phyloP scores from a whole-genome alignment of 2,329 filamentous ascomycete genomes.

The Aspergillus viridinutans region DNA sequence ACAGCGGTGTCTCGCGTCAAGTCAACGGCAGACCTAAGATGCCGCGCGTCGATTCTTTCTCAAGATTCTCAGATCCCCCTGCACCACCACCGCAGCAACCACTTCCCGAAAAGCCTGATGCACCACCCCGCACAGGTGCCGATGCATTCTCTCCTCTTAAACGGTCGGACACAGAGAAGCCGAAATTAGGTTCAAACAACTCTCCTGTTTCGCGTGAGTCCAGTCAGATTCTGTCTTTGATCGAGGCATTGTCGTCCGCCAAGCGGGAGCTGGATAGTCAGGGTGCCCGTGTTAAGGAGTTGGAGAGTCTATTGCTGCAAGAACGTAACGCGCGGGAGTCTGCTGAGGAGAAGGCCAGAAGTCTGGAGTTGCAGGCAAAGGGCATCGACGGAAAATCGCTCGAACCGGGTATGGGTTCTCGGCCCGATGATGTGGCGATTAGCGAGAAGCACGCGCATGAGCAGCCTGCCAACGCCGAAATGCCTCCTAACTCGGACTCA shows the following conservation, averaged over 20 bases:
- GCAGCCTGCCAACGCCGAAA: slow-evolving; percentile 7
- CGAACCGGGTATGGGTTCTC: neutral
- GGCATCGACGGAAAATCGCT: slow-evolving; percentile 20
- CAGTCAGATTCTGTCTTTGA: slow-evolving; percentile 76
- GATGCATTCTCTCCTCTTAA: slow-evolving; percentile 58
- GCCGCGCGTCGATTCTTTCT: slow-evolving; percentile 68
- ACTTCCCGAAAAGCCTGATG: slow-evolving; percentile 86
- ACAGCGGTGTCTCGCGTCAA: slow-evolving; percentile 41
- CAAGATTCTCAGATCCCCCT: slow-evolving; percentile 86
- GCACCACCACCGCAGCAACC: slow-evolving; percentile 91
- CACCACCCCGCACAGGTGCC: slow-evolving; percentile 42
- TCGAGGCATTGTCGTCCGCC: slow-evolving; percentile 76
- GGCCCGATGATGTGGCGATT: neutral
- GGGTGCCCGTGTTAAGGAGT: slow-evolving; percentile 69
- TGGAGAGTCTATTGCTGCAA: slow-evolving; percentile 72
- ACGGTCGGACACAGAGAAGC: slow-evolving; percentile 69
- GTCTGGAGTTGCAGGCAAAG: slow-evolving; percentile 57
- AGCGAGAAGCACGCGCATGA: slow-evolving; percentile 9
- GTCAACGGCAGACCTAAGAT: slow-evolving; percentile 45
- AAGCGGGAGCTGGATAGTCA: slow-evolving; percentile 87
- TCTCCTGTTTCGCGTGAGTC: slow-evolving; percentile 52
- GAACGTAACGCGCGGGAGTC: slow-evolving; percentile 78
- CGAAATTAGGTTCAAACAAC: slow-evolving; percentile 48
- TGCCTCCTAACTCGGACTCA: slow-evolving; percentile 8
- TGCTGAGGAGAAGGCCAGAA: slow-evolving; percentile 76